Conservation (phyloP, 768 basidiomycete species). For the Boletus tylopilopsis region DNA sequence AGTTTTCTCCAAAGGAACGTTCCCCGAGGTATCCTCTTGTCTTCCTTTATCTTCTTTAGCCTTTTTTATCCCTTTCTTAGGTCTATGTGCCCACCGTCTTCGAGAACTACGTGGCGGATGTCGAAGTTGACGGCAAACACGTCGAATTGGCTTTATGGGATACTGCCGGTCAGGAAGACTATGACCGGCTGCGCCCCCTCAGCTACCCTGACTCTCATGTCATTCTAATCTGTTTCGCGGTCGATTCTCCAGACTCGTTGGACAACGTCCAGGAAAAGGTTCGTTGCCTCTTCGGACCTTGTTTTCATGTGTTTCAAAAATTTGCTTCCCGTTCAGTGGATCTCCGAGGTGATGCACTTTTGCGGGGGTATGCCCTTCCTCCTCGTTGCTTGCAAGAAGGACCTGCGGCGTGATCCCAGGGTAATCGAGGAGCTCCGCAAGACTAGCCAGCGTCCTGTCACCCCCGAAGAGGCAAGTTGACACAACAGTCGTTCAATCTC, state of each 20-base stretch:
- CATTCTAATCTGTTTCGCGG: slow-evolving; percentile 98
- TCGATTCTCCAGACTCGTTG: slow-evolving; percentile 96
- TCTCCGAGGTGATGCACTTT: slow-evolving; percentile 98
- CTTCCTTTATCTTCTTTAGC: background rate
- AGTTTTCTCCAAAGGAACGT: slow-evolving; percentile 94
- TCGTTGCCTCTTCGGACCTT: slow-evolving; percentile 24
- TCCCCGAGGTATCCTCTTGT: slow-evolving; percentile 70
- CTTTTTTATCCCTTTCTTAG: slow-evolving; percentile 36
- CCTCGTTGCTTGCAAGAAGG: slow-evolving; percentile 99
- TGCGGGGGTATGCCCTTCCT: slow-evolving; percentile 93
- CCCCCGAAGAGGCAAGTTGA: slow-evolving; percentile 76
- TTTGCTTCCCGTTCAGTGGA: slow-evolving; percentile 94
- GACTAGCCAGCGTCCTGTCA: slow-evolving; percentile 93
- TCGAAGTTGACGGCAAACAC: slow-evolving; percentile 97
- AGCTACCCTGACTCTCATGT: slow-evolving; percentile 99
- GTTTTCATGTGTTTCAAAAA: slow-evolving; percentile 6
- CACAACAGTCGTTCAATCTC: background rate
- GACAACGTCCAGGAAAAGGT: slow-evolving; percentile 99
- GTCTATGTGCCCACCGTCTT: slow-evolving; percentile 99
- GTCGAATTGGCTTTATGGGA: slow-evolving; percentile 99
- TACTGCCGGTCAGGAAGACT: slow-evolving; percentile 99
- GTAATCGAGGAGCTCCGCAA: slow-evolving; percentile 93
- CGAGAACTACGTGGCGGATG: slow-evolving; percentile 99
- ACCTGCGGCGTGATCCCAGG: slow-evolving; percentile 88
- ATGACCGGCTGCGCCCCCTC: slow-evolving; percentile 95